Conservation (phyloP, 768 basidiomycete genomes). For the Serendipita vermifera region DNA sequence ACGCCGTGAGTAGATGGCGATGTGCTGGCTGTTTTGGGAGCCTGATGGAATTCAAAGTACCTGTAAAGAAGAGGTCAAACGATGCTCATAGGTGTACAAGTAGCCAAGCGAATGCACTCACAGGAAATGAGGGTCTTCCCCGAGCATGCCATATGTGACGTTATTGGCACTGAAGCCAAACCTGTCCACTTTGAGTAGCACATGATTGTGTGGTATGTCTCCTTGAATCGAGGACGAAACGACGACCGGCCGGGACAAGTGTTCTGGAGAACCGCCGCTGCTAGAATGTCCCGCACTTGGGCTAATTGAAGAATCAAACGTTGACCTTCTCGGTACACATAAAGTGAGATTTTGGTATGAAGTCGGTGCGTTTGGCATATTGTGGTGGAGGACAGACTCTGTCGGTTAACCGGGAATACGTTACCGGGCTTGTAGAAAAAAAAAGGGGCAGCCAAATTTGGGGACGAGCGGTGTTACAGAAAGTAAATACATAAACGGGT, state of each 20-base stretch:
- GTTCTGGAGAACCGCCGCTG: slow-evolving; percentile 17
- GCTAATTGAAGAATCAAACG: slow-evolving; percentile 17
- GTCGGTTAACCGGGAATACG: too few relatives aligned
- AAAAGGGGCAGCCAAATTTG: too few relatives aligned
- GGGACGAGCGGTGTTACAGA: too few relatives aligned
- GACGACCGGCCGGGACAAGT: not conserved
- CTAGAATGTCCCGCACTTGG: slow-evolving; percentile 22
- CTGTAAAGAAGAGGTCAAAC: slow-evolving; percentile 27
- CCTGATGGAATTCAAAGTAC: slow-evolving; percentile 54
- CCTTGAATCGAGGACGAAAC: not conserved
- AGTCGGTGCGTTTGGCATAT: too few relatives aligned
- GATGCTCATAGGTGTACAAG: not conserved
- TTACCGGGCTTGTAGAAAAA: too few relatives aligned
- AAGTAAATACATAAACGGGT: too few relatives aligned
- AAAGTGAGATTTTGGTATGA: slow-evolving; percentile 27
- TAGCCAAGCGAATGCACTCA: slow-evolving; percentile 14
- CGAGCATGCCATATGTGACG: slow-evolving; percentile 49
- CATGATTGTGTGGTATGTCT: slow-evolving; percentile 30
- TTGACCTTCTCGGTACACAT: slow-evolving; percentile 30
- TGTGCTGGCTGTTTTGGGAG: slow-evolving; percentile 29
- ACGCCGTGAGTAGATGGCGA: slow-evolving; percentile 44
- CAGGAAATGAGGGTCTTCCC: slow-evolving; percentile 32
- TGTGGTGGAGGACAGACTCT: too few relatives aligned
- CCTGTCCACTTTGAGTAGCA: slow-evolving; percentile 45
- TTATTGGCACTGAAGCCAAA: slow-evolving; percentile 67